Evolutionary conservation across 805 yeast genomes (phyloP), one percentile per base, ranked within the genome.

Genomic region (Metschnikowia hibisci): DNA sequence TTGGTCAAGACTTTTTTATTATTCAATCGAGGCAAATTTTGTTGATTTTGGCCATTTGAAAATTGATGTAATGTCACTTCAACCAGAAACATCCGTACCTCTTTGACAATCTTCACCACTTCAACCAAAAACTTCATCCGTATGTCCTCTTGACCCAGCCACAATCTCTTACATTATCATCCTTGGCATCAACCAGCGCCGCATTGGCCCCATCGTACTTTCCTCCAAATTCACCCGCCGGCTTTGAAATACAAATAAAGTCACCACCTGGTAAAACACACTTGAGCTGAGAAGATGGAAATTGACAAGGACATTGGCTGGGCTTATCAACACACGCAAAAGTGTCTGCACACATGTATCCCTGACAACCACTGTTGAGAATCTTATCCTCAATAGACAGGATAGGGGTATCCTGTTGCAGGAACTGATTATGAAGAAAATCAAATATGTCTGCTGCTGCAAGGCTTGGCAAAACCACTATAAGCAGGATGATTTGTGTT

Each of bases 281-380:
- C 56, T 87, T 84, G 47, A 86, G 56, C 60, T 91, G 96, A 1
- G 95, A 82, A 45, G 81, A 78, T 1, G 96, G 93, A 58, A 80
- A 91, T 2, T 87, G 88, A 61, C 99, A 93, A 1, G 97, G 96
- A 61, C 99, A 93, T 40, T 82, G 85, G 6, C 73, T 52, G 0
- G 87, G 79, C 1, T 63, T 55, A 2, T 73, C 71, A 0, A 87
- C 99, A 67, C 99, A 93, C 8, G 71, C 71, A 32, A 81, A 69
- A 0, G 97, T 87, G 52, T 82, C 95, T 3, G 87, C 87, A 59
- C 99, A 93, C 28, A 91, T 63, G 60, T 82, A 91, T 5, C 69
- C 67, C 8, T 65, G 62, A 58, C 99, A 93, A 3, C 69, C 65
- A 25, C 59, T 53, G 34, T 67, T 63, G 30, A 74, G 60, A 40